These are phyloP conservation scores for Acrasis kona DNA, from an alignment of 78 protist species.

Conservation along the genomic window DNA sequence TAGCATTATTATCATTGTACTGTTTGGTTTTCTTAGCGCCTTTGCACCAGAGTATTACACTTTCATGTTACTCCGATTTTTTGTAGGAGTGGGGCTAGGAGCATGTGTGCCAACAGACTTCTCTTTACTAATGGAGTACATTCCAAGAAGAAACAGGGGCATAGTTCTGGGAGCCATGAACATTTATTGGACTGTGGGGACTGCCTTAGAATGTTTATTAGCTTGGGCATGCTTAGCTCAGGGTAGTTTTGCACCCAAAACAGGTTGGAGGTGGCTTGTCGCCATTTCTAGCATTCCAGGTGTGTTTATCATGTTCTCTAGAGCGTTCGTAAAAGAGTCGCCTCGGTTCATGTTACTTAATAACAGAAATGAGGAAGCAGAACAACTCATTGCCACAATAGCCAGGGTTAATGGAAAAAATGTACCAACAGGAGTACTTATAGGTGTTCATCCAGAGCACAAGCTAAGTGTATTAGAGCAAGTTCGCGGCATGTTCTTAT, in stretches of 20 bases:
- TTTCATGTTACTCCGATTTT: background rate
- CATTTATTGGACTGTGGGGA: background rate
- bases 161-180: background rate
- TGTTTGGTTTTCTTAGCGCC: background rate
- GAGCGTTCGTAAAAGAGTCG: background rate
- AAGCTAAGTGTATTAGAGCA: background rate
- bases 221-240: background rate
- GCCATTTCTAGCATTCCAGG: background rate
- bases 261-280: background rate
- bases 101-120: background rate
- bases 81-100: background rate
- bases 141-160: background rate
- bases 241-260: background rate
- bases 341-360: background rate
- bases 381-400: no score
- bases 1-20: background rate
- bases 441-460: background rate
- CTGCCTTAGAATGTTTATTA: background rate
- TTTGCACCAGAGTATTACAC: background rate
- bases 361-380: no score
- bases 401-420: no score
- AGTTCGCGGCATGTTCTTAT: background rate
- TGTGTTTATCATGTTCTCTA: background rate
- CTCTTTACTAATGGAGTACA: background rate
- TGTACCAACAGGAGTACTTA: background rate